Percentiles rank a stretch among this genome's conserved stretches.
Conservation (phyloP, 228 moss, liverwort and hornwort species). For the Sphagnum magellanicum region DNA sequence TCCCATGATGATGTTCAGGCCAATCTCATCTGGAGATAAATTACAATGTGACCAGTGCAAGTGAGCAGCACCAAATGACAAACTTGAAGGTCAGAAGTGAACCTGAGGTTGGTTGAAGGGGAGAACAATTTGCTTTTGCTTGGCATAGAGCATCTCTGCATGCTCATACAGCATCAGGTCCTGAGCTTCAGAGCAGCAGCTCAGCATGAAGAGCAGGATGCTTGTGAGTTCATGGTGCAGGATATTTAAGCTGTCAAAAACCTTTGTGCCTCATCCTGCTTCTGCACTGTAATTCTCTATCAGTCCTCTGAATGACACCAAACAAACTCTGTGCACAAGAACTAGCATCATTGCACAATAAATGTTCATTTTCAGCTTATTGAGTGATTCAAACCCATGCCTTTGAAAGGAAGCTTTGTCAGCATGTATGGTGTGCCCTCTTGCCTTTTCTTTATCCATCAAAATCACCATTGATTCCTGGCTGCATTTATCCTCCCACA, state of each 20-base stretch:
- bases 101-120: slow-evolving; percentile 28
- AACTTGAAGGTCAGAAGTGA: neutral
- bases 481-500: neutral
- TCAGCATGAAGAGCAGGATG: slow-evolving; percentile 50
- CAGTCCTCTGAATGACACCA: slow-evolving; percentile 7
- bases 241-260: slow-evolving; percentile 46
- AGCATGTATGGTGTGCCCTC: no score
- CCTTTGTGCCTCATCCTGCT: slow-evolving; percentile 52
- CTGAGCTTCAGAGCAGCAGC: slow-evolving; percentile 47
- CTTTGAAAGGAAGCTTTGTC: no score
- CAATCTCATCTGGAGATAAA: neutral
- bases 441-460: neutral
- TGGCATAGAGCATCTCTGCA: slow-evolving; percentile 32
- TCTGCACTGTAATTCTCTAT: slow-evolving; percentile 50
- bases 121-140: slow-evolving; percentile 31
- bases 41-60: neutral
- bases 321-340: neutral
- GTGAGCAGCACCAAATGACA: neutral
- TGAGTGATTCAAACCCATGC: no score
- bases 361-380: no score
- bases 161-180: slow-evolving; percentile 48
- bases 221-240: slow-evolving; percentile 57
- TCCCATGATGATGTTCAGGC: neutral
- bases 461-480: neutral
- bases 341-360: neutral